Base-by-base conservation (phyloP, 805 yeast genomes). In the Lachancea mirantina region DNA sequence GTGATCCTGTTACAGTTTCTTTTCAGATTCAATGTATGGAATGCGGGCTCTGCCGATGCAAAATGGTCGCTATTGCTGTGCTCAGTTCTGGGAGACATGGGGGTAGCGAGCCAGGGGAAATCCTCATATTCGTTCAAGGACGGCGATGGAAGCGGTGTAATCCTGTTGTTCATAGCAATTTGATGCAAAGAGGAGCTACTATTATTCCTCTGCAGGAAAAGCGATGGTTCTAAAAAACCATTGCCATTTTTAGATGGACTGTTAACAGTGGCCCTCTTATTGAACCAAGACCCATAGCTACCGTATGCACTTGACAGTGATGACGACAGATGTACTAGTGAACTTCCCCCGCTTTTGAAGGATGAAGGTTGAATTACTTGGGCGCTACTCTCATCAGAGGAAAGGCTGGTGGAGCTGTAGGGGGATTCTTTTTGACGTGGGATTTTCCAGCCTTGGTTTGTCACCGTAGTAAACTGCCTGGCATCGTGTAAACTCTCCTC, bases 371-470 rank as follows among this genome's bases (percentile, higher is more conserved):
- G 65, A 26, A 49, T 57, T 8, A 52, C 61, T 16, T 49, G 52
- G 2, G 50, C 52, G 15, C 45, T 39, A 39, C 35, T 38, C 15
- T 50, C 58, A 22, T 54, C 53, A 1, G 64, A 55, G 11, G 60
- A 55, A 1, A 55, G 26, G 2, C 59, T 55, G 1, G 61, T 48
- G 1, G 54, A 47, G 45, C 54, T 36, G 36, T 42, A 23, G 37
- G 54, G 36, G 36, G 50, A 30, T 42, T 50, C 24, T 44, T 54
- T 31, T 40, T 50, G 23, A n/a, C n/a, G n/a, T 1, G 69, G 68
- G 3, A 64, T 64, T 29, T 62, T 67, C 68, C 68, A 64, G 1
- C 67, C 68, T 17, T 48, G 47, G 14, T 44, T 43, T 2, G 52
- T 39, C 6, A 24, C 19, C 13, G 28, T 35, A 22, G 30, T 30